A percentile compares a stretch with the other conserved stretches of the same genome.
Conservation (phyloP, 768 basidiomycete species). For the Pleurotus cornucopiae region DNA sequence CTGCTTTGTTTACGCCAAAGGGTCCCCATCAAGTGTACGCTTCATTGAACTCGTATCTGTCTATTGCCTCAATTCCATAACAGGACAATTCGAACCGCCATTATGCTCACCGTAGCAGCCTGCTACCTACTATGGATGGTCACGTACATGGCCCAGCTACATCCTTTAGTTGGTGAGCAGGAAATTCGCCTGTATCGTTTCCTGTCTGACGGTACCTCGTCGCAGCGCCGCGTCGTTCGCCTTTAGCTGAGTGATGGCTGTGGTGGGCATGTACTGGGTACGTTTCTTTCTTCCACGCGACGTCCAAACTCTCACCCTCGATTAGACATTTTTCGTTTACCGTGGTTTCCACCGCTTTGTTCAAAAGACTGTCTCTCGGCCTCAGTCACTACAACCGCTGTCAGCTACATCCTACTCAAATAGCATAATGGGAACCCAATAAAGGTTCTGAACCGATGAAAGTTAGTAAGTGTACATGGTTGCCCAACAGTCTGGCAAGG, state of each 20-base stretch:
- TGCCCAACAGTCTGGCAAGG: not conserved
- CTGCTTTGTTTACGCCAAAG: constrained; percentile 74
- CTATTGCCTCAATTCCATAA: not conserved
- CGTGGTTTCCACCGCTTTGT: too few relatives aligned
- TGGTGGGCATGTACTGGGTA: too few relatives aligned
- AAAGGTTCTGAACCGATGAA: too few relatives aligned
- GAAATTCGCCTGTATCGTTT: not conserved
- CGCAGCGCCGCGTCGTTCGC: constrained; percentile 8
- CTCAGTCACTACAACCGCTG: not conserved
- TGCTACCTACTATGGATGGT: constrained; percentile 98
- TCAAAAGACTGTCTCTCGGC: too few relatives aligned
- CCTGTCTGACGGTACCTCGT: not conserved
- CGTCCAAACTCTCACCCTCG: too few relatives aligned
- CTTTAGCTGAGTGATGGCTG: not conserved
- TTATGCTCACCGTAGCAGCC: constrained; percentile 72
- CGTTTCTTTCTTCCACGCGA: too few relatives aligned
- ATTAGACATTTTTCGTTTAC: too few relatives aligned
- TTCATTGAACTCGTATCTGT: not conserved
- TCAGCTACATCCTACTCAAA: constrained; percentile 4
- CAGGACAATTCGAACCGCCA: constrained; percentile 79
- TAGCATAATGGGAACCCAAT: not conserved
- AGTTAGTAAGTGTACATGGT: too few relatives aligned
- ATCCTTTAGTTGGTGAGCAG: constrained; percentile 79
- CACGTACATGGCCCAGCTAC: constrained; percentile 92
- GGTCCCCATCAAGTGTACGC: constrained; percentile 84